These are phyloP conservation scores for Lobosporangium transversale DNA, from an alignment of 192 early-diverging fungal species.

Conservation along the genomic window DNA sequence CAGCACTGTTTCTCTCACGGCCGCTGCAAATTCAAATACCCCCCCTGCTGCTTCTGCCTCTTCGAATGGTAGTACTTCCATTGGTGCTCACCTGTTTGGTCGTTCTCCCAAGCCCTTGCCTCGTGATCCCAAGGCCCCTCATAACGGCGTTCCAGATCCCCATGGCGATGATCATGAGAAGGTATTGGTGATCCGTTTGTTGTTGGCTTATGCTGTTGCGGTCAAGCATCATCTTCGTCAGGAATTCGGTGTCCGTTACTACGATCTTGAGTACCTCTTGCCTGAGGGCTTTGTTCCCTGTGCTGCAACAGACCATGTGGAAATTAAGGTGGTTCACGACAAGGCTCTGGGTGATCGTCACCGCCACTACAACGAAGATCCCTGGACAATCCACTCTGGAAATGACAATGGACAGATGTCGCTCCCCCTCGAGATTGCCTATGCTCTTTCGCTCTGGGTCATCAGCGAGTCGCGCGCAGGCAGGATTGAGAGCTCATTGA, in stretches of 20 bases:
- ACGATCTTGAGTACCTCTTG: constrained; percentile 61
- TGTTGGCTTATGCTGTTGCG: constrained; percentile 57
- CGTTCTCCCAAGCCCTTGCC: constrained; percentile 8
- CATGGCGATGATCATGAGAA: constrained; percentile 55
- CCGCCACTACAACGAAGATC: constrained; percentile 43
- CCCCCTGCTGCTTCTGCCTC: constrained; percentile 2
- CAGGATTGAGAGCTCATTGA: constrained; percentile 39
- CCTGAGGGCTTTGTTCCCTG: constrained; percentile 53
- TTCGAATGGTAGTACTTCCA: not conserved
- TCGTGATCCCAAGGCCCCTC: not conserved
- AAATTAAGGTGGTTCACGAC: constrained; percentile 31
- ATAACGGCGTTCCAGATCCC: not conserved
- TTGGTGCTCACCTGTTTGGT: constrained; percentile 25
- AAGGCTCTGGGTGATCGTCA: constrained; percentile 31
- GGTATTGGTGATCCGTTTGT: constrained; percentile 50
- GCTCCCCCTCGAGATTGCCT: constrained; percentile 52
- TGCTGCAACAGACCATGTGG: constrained; percentile 33
- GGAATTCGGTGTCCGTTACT: constrained; percentile 62
- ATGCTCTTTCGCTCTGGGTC: constrained; percentile 48
- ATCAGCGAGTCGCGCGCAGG: constrained; percentile 37
- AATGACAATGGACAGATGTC: constrained; percentile 50
- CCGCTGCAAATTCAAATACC: constrained; percentile 4
- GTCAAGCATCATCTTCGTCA: constrained; percentile 63
- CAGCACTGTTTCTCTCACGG: constrained; percentile 14
- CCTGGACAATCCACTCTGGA: constrained; percentile 29